Evolutionary conservation across 257 asterid species (phyloP), one percentile per base, ranked within the genome.

Genomic region (Plantago ovata): DNA sequence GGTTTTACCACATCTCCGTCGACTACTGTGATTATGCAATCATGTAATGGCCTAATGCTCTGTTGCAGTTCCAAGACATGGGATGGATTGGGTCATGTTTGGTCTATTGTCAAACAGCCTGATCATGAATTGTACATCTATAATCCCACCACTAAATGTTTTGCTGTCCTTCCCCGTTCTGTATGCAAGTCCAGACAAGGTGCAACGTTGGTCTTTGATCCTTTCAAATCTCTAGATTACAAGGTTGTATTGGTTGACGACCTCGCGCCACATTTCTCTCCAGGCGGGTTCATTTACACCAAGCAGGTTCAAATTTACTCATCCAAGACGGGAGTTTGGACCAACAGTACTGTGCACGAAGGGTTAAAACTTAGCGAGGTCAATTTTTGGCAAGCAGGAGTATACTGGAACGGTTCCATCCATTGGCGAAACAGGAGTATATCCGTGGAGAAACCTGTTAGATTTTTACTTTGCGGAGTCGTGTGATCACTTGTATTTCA

Each of bases 401-500:
- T n/a, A n/a, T n/a, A n/a, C n/a, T n/a, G n/a, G n/a, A n/a, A n/a
- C n/a, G n/a, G n/a, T n/a, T n/a, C n/a, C 23, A 10, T 64, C 10
- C 54, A 64, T 11, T 64, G 69, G 69, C 49, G 14, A 9, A n/a
- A n/a, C 16, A 0, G 0, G 19, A 32, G 6, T 2, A 13, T 33
- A 0, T 9, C 21, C 4, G 13, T 36, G 3, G 9, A n/a, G 0
- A 14, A 40, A 21, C 13, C 15, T 41, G 36, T 36, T 42, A 1
- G 16, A 42, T n/a, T 14, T 13, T 22, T 70, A 61, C 51, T 61
- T 66, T 10, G 73, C 72, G 10, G 73, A 61, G 61, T 74, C 80
- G 1, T 38, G 58, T 23, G 67, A 33, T 32, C 73, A 66, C 59
- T 21, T 74, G 12, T 69, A 70, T 45, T 45, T 56, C 16, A 62